These are phyloP conservation scores for Helianthus tuberosus DNA, from an alignment of 129 eudicot species.

Conservation along the genomic window DNA sequence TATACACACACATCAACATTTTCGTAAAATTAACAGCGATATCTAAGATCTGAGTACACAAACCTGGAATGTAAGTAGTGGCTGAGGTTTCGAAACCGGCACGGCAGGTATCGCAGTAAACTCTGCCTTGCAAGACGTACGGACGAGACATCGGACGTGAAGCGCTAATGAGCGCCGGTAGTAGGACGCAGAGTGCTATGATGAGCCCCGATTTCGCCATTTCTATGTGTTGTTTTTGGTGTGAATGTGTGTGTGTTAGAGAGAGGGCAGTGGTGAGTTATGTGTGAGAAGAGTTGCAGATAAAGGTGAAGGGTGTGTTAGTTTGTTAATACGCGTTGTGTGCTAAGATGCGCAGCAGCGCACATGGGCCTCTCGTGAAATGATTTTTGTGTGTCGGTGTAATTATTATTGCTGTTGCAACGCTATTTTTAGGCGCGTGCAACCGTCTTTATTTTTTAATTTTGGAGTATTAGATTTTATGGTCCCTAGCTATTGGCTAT, in stretches of 20 bases:
- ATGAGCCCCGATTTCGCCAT: slow-evolving; percentile 44
- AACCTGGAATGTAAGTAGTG: slow-evolving; percentile 53
- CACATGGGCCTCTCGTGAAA: slow-evolving; percentile 39
- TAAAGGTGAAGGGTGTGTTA: not conserved
- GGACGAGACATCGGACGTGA: slow-evolving; percentile 45
- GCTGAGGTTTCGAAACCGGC: slow-evolving; percentile 72
- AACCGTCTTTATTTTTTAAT: too few relatives aligned
- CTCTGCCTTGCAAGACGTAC: slow-evolving; percentile 46
- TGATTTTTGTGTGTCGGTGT: slow-evolving; percentile 35
- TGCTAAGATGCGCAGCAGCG: slow-evolving; percentile 28
- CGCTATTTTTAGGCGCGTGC: slow-evolving; percentile 11
- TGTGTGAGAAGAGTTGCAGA: slow-evolving; percentile 11
- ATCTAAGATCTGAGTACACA: not conserved
- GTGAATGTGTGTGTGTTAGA: slow-evolving; percentile 12
- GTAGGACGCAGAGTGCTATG: slow-evolving; percentile 42
- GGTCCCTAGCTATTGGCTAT: too few relatives aligned
- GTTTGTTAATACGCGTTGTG: not conserved
- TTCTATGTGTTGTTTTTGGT: not conserved
- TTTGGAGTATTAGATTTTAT: too few relatives aligned
- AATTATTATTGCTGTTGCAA: not conserved
- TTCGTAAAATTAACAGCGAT: not conserved
- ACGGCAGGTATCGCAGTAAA: slow-evolving; percentile 75
- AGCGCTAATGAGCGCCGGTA: slow-evolving; percentile 43
- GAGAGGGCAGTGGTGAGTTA: slow-evolving; percentile 10
- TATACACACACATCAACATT: not conserved